Base-by-base conservation (phyloP, 2,329 filamentous ascomycete genomes). In the Alternaria triticimaculans region DNA sequence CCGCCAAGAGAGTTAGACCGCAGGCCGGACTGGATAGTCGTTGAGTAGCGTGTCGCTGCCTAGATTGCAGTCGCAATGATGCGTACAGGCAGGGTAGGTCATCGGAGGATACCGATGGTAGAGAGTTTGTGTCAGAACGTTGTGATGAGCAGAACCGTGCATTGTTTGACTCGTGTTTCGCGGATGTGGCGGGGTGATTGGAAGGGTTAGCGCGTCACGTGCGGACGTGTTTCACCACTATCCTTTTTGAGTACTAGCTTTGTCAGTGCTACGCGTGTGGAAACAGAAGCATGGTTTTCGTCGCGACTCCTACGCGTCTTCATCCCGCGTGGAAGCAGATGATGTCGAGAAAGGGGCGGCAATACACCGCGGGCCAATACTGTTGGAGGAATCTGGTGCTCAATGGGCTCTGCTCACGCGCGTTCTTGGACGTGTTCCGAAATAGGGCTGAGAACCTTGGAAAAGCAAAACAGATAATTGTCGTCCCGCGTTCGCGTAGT, bases 1-100 rank as follows among this genome's bases (percentile, higher is more conserved):
- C 72, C 65, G 70, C 72, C 67, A 67, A 72, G 69, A 33, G 53
- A 58, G 55, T 50, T 60, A 59, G 58, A 62, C 59, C 60, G 57
- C 33, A 65, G 59, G 63, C 66, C 60, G 63, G 68, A 57, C 49
- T 37, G 53, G 48, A 56, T 51, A 18, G 30, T 49, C 37, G 25
- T 43, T 53, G 58, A 57, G 44, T 59, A 58, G 48, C 21, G 33
- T 46, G 51, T 68, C 45, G 72, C 64, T 78, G 76, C 76, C 75
- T 77, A 72, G 46, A 59, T 18, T 51, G 66, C 68, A 72, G 70
- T 68, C 20, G 43, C 23, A 9, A 56, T 41, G 21, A 41, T 26
- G n/a, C 26, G 10, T 54, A 43, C 12, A n/a, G 14, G 15, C 37
- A 51, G 18, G 20, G 43, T 12, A 37, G 33, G 14, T 37, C 12